These are phyloP conservation scores for Amanita polypyramis DNA, from an alignment of 768 basidiomycete genomes.

Conservation along the genomic window DNA sequence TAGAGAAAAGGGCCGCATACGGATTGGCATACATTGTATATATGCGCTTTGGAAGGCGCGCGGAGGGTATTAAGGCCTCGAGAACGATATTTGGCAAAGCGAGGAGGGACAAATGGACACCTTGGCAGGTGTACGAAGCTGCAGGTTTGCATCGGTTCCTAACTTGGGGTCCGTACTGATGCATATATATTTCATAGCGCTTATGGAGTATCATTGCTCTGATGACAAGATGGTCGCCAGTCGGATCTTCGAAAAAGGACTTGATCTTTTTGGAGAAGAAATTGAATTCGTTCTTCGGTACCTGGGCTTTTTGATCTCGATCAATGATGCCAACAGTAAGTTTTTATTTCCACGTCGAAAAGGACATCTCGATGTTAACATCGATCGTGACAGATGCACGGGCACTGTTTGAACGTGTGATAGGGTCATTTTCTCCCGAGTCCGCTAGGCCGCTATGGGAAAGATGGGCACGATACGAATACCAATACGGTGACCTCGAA, in stretches of 20 bases:
- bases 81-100: constrained; percentile 75
- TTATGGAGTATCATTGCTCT: constrained; percentile 93
- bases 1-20: constrained; percentile 56
- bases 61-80: constrained; percentile 78
- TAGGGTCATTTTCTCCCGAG: constrained; percentile 66
- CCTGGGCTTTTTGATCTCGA: constrained; percentile 84
- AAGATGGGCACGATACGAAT: constrained; percentile 92
- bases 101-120: constrained; percentile 59
- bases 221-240: constrained; percentile 69
- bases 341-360: constrained; percentile 1
- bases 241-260: constrained; percentile 88
- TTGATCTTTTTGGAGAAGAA: constrained; percentile 75
- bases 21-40: constrained; percentile 81
- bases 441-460: constrained; percentile 87
- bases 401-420: constrained; percentile 87
- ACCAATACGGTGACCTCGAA: constrained; percentile 87
- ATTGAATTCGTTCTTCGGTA: constrained; percentile 82
- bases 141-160: constrained; percentile 49
- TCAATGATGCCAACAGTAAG: constrained; percentile 94
- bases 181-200: constrained; percentile 29
- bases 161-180: background rate
- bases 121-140: constrained; percentile 93
- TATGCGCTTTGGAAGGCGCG: constrained; percentile 84
- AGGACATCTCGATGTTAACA: constrained; percentile 7
- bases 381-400: constrained; percentile 62